Base-by-base conservation (phyloP, 306 rosid genomes). In the Cicer arietinum region DNA sequence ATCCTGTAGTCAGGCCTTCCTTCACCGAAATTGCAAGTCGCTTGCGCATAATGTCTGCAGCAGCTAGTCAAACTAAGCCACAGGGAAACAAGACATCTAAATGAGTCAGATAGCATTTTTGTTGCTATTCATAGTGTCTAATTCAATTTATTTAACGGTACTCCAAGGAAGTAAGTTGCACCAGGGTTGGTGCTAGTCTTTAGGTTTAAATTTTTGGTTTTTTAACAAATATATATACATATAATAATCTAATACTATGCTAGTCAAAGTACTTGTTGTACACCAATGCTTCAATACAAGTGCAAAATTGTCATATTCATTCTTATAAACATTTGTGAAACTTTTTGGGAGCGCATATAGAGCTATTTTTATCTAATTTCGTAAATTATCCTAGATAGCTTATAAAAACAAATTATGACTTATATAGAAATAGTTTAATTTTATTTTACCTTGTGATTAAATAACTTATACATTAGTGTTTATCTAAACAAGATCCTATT, bases 1-100 rank as follows among this genome's bases (percentile, higher is more conserved):
- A 92, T 74, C 98, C 96, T 53, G 51, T 79, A 45, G 89, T 14
- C 54, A 88, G 98, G 46, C 98, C 98, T 61, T 86, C 94, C 47
- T 92, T 92, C 83, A 84, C 98, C 0, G 94, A 92, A 74, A 92
- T 92, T 5, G 90, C 98, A 11, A 75, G 86, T 71, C 89, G 90
- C 13, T 74, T 92, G 84, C 90, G 92, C 39, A 84, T 81, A 52
- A 92, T 92, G 98, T 83, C 98, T 5, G 85, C 89, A 8, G 83
- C 89, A 10, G 89, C 93, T 72, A 44, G 83, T 82, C 91, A 83
- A 71, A 77, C 89, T 44, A 90, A 90, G 81, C 44, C 82, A 68
- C 87, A 73, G 22, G 80, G 67, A 46, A 65, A 73, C 10, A 84
- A 84, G 69, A 46, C 85, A 8, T 30, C 87, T 56, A 84, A 84